These are phyloP conservation scores for Komagataella kurtzmanii DNA, from an alignment of 805 yeast genomes.

Conservation along the genomic window DNA sequence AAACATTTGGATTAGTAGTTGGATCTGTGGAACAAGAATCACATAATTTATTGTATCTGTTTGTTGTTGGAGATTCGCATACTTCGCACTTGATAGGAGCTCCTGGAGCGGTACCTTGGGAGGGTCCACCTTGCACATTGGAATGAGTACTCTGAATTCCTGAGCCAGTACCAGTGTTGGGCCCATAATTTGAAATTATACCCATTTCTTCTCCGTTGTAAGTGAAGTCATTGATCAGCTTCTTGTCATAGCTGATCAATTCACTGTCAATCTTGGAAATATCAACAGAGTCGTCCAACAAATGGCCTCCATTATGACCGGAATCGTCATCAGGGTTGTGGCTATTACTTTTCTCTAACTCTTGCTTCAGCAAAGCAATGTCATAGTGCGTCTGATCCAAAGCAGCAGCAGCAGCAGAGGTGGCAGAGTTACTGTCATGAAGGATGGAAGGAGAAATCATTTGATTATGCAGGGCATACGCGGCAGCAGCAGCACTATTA, in stretches of 20 bases:
- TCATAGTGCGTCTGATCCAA: neutral
- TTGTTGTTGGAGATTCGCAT: neutral
- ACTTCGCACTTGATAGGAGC: neutral
- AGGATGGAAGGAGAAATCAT: neutral
- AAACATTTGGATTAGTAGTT: neutral
- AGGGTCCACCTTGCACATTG: neutral
- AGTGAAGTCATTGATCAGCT: neutral
- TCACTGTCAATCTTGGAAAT: slow-evolving; percentile 1
- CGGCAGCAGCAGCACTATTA: neutral
- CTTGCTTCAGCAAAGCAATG: neutral
- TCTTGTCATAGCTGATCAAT: slow-evolving; percentile 1
- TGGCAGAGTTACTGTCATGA: neutral
- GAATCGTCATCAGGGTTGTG: neutral
- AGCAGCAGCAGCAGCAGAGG: neutral
- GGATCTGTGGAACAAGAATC: neutral
- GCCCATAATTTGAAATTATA: neutral
- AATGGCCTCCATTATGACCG: neutral
- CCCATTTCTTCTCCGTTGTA: neutral
- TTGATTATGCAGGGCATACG: neutral
- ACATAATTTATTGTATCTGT: neutral
- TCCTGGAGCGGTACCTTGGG: neutral
- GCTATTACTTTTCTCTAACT: neutral
- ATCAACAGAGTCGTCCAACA: neutral
- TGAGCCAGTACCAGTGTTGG: neutral
- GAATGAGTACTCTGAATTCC: neutral